A percentile compares a stretch with the other conserved stretches of the same genome.
Evolutionary conservation across 768 basidiomycete species (phyloP).

Genomic region (Boletus subparvulus): DNA sequence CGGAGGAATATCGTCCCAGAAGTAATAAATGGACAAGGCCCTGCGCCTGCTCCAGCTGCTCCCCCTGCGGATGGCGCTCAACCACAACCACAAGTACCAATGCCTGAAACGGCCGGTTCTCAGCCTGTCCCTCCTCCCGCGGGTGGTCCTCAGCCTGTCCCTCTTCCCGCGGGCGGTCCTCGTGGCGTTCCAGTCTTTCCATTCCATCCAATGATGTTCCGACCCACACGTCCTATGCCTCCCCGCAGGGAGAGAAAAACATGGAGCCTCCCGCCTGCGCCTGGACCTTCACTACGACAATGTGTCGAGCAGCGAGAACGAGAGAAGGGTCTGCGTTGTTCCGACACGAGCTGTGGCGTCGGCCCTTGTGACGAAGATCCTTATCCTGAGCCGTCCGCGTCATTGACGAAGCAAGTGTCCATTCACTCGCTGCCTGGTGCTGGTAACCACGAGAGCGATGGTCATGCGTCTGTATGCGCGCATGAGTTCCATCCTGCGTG

Average conservation of each 20-base stretch:
- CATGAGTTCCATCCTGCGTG: constrained; percentile 76
- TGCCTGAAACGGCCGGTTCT: constrained; percentile 6
- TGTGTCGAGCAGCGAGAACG: constrained; percentile 71
- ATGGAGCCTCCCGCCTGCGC: constrained; percentile 63
- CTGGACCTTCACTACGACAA: constrained; percentile 70
- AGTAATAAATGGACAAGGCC: constrained; percentile 16
- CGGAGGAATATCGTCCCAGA: constrained; percentile 28
- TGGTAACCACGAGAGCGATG: constrained; percentile 15
- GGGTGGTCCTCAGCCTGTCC: constrained; percentile 10
- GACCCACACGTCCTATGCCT: constrained; percentile 24
- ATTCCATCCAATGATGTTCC: constrained; percentile 22
- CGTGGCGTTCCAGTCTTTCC: constrained; percentile 17
- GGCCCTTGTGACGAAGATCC: constrained; percentile 78
- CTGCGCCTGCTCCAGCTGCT: neutral
- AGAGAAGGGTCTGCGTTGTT: constrained; percentile 70
- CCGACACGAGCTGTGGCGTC: constrained; percentile 69
- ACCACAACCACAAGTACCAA: constrained; percentile 12
- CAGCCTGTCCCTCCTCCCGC: neutral
- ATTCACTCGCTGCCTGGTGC: constrained; percentile 22
- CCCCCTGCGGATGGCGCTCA: neutral
- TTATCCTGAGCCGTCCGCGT: constrained; percentile 31
- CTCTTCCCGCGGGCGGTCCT: constrained; percentile 6
- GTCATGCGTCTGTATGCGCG: constrained; percentile 41
- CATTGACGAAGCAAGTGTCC: constrained; percentile 18
- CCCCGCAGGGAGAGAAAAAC: constrained; percentile 39